Evolutionary conservation across 257 asterid genomes (phyloP).

Genomic region (Cinchona pubescens): DNA sequence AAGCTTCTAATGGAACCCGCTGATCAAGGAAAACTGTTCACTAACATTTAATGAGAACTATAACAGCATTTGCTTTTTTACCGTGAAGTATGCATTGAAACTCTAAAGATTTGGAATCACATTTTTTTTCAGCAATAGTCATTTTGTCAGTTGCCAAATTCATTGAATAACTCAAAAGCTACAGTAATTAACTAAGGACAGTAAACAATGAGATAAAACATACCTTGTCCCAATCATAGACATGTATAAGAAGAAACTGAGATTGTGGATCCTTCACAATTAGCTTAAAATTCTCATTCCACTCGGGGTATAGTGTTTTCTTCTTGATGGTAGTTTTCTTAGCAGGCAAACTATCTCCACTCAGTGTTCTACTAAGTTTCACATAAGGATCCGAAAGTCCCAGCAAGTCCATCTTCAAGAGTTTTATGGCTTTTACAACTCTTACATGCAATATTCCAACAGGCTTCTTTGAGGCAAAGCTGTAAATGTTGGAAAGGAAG

Average conservation of each 20-base stretch:
- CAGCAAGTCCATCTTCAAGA: conserved; percentile 79
- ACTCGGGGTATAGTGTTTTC: conserved; percentile 72
- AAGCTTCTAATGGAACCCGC: not conserved
- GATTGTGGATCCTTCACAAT: conserved; percentile 75
- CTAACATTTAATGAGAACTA: not conserved
- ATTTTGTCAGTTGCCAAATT: not conserved
- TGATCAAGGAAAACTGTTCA: not conserved
- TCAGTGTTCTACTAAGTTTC: conserved; percentile 65
- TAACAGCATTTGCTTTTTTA: too few species aligned
- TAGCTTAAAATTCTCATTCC: conserved; percentile 90
- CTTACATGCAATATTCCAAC: conserved; percentile 83
- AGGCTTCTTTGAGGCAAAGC: conserved; percentile 69
- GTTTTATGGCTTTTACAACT: conserved; percentile 72
- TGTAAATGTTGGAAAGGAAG: conserved; percentile 17
- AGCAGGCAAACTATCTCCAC: conserved; percentile 61
- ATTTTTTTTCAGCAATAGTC: not conserved
- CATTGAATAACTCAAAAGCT: not conserved
- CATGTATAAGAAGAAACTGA: conserved; percentile 60
- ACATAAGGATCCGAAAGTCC: conserved; percentile 92
- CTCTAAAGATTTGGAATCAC: not conserved
- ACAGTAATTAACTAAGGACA: not conserved
- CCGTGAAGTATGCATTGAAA: not conserved
- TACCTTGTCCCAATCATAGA: conserved; percentile 93
- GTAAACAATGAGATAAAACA: not conserved
- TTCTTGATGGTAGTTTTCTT: conserved; percentile 78